Evolutionary conservation across 1,284 basidiomycete genomes (phyloP).

Genomic region (Ganoderma boninense): DNA sequence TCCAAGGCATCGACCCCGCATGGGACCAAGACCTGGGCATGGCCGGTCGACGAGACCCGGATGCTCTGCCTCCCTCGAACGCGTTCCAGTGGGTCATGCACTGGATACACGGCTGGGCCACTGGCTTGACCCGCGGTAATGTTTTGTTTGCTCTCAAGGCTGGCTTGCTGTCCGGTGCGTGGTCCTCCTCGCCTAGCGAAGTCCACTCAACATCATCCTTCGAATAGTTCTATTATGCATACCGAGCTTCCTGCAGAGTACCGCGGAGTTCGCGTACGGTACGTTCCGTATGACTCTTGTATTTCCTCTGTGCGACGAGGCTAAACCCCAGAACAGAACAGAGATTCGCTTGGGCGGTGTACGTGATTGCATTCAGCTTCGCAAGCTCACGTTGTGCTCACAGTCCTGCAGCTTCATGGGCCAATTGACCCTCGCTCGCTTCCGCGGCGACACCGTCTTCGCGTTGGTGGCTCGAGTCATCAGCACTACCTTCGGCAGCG

Average conservation of each 20-base stretch:
- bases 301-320: no score
- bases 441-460: conserved; percentile 81
- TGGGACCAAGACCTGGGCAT: conserved; percentile 58
- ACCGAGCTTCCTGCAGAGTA: conserved; percentile 64
- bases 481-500: conserved; percentile 75
- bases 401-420: conserved; percentile 65
- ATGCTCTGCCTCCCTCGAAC: conserved; percentile 76
- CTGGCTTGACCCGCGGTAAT: conserved; percentile 62
- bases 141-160: conserved; percentile 84
- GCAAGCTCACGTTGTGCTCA: neutral
- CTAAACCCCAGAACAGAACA: conserved; percentile 32
- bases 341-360: conserved; percentile 50
- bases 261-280: conserved; percentile 70
- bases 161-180: conserved; percentile 65
- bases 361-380: conserved; percentile 18
- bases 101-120: conserved; percentile 50
- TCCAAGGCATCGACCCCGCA: conserved; percentile 63
- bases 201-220: neutral
- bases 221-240: conserved; percentile 62
- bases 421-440: conserved; percentile 72
- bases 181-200: neutral
- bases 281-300: conserved; percentile 29
- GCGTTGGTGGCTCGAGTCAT: conserved; percentile 70
- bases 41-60: conserved; percentile 71
- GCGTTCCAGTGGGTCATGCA: conserved; percentile 59